Evolutionary conservation across 1,284 basidiomycete genomes (phyloP).

Genomic region (Ganoderma lingzhi): DNA sequence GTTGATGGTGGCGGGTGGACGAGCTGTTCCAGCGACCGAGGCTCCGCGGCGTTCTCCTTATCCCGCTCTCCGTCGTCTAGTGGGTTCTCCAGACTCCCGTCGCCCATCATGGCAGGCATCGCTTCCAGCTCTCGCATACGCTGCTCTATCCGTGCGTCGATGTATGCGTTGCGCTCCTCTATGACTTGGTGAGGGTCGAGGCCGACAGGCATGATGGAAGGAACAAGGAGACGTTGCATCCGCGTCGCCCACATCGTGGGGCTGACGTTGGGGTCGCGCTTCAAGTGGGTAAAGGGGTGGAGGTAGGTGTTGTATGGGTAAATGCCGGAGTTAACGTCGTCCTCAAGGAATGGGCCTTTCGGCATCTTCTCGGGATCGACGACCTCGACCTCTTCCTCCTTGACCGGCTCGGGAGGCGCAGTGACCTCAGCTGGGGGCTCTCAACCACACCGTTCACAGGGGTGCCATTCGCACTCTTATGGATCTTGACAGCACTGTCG

Average conservation of each 20-base stretch:
- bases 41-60: conserved; percentile 50
- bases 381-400: conserved; percentile 37
- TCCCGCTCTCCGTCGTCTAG: conserved; percentile 55
- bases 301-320: conserved; percentile 97
- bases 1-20: conserved; percentile 63
- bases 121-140: conserved; percentile 90
- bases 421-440: conserved; percentile 8
- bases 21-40: conserved; percentile 43
- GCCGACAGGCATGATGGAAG: conserved; percentile 92
- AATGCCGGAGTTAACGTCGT: conserved; percentile 82
- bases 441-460: conserved; percentile 28
- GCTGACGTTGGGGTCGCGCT: conserved; percentile 66
- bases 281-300: conserved; percentile 85
- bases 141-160: conserved; percentile 91
- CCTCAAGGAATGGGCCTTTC: conserved; percentile 79
- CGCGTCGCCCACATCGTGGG: conserved; percentile 71
- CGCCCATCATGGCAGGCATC: conserved; percentile 85
- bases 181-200: conserved; percentile 93
- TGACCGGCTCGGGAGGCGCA: conserved; percentile 20
- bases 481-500: conserved; percentile 82
- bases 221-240: conserved; percentile 85
- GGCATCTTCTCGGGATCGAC: conserved; percentile 56
- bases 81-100: conserved; percentile 72
- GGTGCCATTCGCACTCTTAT: conserved; percentile 58
- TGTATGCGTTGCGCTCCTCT: conserved; percentile 91